Percentiles rank a stretch among this genome's conserved stretches.
Evolutionary conservation across 1,139 yeast genomes (phyloP).

Genomic region (Hansenula lynferdii): DNA sequence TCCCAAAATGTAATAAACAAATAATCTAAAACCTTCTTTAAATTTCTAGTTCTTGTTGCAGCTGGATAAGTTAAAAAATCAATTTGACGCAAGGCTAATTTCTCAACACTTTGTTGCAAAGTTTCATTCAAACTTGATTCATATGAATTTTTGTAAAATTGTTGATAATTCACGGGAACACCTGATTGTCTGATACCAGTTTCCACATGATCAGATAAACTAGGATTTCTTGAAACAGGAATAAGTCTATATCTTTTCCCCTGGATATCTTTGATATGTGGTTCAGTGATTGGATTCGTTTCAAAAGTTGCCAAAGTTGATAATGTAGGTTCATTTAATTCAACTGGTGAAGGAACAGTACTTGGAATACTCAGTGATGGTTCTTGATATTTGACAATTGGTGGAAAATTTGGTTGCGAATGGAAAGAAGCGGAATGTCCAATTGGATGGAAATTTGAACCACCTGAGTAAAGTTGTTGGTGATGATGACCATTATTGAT

Average conservation of each 20-base stretch:
- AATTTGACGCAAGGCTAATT: slow-evolving; percentile 24
- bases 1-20: slow-evolving; percentile 30
- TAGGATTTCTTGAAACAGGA: not conserved
- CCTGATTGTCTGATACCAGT: not conserved
- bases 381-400: not conserved
- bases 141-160: not conserved
- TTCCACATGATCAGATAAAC: not conserved
- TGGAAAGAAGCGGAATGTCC: not conserved
- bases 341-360: not conserved
- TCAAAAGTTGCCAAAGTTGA: slow-evolving; percentile 1
- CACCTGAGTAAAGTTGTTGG: too few species aligned
- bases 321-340: not conserved
- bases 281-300: slow-evolving; percentile 1
- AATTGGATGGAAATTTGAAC: not conserved
- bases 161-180: not conserved
- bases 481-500: too few species aligned
- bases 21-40: slow-evolving; percentile 27
- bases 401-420: not conserved
- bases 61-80: slow-evolving; percentile 27
- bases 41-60: slow-evolving; percentile 27
- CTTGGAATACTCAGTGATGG: not conserved
- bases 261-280: not conserved
- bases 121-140: slow-evolving; percentile 1
- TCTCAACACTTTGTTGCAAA: slow-evolving; percentile 8
- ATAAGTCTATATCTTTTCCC: not conserved